A percentile compares a stretch with the other conserved stretches of the same genome.
These are phyloP conservation scores for Tolypocladium nubicola DNA, from an alignment of 2,329 filamentous ascomycete genomes.

Conservation along the genomic window DNA sequence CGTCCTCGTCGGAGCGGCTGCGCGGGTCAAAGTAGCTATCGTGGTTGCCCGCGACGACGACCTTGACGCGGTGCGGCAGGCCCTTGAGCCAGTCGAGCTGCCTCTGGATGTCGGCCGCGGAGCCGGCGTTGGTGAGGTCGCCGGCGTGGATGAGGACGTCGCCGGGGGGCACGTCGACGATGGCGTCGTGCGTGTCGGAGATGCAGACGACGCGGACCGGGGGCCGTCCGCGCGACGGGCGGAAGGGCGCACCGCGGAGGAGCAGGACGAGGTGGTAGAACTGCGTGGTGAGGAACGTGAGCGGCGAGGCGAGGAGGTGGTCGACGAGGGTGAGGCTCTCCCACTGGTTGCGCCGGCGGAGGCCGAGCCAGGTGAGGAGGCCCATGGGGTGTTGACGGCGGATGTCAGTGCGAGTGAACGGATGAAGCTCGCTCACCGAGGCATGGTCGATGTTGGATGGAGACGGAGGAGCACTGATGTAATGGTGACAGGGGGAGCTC, in stretches of 20 bases:
- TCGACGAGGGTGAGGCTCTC: conserved; percentile 45
- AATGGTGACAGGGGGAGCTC: neutral
- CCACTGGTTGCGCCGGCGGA: conserved; percentile 37
- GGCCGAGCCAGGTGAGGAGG: conserved; percentile 31
- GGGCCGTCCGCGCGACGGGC: conserved; percentile 40
- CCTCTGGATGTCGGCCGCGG: conserved; percentile 62
- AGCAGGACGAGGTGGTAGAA: conserved; percentile 55
- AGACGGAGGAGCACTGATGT: neutral
- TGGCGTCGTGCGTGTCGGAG: conserved; percentile 73
- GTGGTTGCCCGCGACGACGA: conserved; percentile 81
- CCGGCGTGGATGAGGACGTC: conserved; percentile 87
- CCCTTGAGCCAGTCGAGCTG: conserved; percentile 73
- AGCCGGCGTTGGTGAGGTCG: conserved; percentile 69
- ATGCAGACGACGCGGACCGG: conserved; percentile 74
- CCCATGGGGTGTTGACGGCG: conserved; percentile 23
- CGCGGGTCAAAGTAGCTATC: conserved; percentile 72
- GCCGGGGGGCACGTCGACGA: conserved; percentile 54
- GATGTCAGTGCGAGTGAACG: neutral
- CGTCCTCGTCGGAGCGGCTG: conserved; percentile 47
- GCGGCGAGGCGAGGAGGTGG: conserved; percentile 56
- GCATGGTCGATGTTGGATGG: neutral
- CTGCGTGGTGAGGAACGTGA: conserved; percentile 50
- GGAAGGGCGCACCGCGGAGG: conserved; percentile 57
- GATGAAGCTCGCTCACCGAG: neutral
- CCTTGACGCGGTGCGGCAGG: conserved; percentile 68